phyloP scores from a whole-genome alignment of 78 protist genomes.

The Tieghemostelium lacteum region DNA sequence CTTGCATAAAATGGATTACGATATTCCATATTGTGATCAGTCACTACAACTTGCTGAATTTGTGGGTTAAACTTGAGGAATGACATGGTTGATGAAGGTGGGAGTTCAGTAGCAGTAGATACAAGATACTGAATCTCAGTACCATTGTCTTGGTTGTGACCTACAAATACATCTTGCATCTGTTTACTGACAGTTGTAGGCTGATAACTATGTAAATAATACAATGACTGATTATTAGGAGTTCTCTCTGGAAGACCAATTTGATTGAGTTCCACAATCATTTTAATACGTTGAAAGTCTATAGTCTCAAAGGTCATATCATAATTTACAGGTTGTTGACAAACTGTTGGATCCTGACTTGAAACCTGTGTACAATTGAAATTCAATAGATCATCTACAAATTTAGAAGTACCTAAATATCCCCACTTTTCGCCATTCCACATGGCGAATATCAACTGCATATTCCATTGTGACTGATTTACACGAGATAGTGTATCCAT shows the following conservation, averaged over 20 bases:
- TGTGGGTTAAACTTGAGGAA: slow-evolving; percentile 1
- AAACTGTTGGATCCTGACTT: background rate
- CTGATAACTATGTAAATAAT: background rate
- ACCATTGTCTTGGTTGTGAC: background rate
- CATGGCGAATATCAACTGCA: slow-evolving; percentile 29
- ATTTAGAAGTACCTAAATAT: slow-evolving; percentile 42
- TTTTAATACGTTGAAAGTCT: background rate
- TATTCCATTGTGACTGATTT: background rate
- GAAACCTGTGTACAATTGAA: slow-evolving; percentile 17
- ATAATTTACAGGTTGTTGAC: slow-evolving; percentile 6
- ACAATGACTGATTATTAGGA: background rate
- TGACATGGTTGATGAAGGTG: slow-evolving; percentile 76
- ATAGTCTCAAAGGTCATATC: slow-evolving; percentile 34
- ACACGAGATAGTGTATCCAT: background rate
- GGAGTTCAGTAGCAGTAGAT: slow-evolving; percentile 31
- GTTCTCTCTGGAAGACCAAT: slow-evolving; percentile 28
- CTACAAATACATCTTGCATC: background rate
- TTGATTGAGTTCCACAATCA: slow-evolving; percentile 62
- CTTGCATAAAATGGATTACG: slow-evolving; percentile 17
- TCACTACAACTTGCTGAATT: slow-evolving; percentile 28
- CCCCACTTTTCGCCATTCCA: slow-evolving; percentile 77
- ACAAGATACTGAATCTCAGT: background rate
- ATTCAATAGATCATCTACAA: slow-evolving; percentile 38
- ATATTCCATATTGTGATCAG: slow-evolving; percentile 66
- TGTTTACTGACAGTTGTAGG: background rate